A percentile compares a stretch with the other conserved stretches of the same genome.
Conservation (phyloP, 192 early-diverging fungal species). For the Chytriomyces sp. region DNA sequence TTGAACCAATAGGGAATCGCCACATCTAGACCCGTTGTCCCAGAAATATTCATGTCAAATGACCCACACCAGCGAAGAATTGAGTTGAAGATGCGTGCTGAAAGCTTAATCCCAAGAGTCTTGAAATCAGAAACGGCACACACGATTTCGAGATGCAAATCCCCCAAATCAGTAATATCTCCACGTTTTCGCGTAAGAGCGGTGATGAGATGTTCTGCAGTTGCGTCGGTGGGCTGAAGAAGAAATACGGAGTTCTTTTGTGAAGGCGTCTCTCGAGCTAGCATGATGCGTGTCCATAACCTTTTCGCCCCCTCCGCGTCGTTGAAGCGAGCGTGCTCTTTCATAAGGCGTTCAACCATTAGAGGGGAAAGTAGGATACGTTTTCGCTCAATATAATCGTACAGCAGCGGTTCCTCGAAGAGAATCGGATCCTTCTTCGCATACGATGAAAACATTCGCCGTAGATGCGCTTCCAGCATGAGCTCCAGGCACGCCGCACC, state of each 20-base stretch:
- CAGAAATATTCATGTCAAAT: not conserved
- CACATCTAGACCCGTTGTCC: not conserved
- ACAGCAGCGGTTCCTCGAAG: not conserved
- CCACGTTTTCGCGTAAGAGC: not conserved
- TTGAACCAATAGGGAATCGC: no score
- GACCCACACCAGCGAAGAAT: not conserved
- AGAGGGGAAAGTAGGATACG: not conserved
- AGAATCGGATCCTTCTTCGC: not conserved
- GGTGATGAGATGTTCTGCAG: not conserved
- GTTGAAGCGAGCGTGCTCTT: not conserved
- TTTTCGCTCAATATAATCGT: not conserved
- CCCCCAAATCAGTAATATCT: not conserved
- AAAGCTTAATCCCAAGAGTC: not conserved
- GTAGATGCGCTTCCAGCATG: not conserved
- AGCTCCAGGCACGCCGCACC: not conserved
- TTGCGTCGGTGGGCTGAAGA: not conserved
- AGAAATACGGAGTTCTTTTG: no score
- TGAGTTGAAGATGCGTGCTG: slow-evolving; percentile 6
- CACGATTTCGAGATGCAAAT: no score
- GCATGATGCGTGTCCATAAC: not conserved
- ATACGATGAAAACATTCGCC: not conserved
- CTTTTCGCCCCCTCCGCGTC: not conserved
- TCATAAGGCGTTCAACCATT: not conserved
- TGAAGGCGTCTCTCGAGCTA: no score
- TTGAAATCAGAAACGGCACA: not conserved